Evolutionary conservation across 1,284 basidiomycete genomes (phyloP), one percentile per base, ranked within the genome.

Genomic region (Sanguinoderma infundibulare): DNA sequence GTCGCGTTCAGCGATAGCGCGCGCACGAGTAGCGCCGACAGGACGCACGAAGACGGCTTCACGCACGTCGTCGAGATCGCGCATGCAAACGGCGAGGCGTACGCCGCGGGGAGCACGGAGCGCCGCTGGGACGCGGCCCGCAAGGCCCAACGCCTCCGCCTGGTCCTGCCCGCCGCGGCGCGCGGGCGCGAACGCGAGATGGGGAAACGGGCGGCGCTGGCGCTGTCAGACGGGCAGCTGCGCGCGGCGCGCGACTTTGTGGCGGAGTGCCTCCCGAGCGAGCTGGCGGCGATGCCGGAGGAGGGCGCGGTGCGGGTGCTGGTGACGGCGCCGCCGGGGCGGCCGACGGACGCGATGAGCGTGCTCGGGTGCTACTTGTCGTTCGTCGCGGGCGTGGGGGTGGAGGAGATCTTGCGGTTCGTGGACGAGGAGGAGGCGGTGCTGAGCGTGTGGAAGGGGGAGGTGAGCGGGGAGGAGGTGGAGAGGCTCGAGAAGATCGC

Each of bases 371-470:
- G 71, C 59, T 73, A 71, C 61, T 67, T 72, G 30, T 64, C 72
- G 51, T 71, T 70, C 53, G 66, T 66, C 38, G 68, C 69, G 35
- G 64, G 59, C 24, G 64, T 68, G 53, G 42, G 40, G 17, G 69
- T 66, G 55, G 67, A 68, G 38, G 62, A 59, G n/a, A 57, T 71
- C n/a, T 55, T 73, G 55, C 57, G 57, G 10, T 68, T 52, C 51
- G 62, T 72, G n/a, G 73, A 72, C 55, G 69, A 67, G 44, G 70
- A 72, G 58, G 69, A 69, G 47, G 60, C 64, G 28, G 62, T 72
- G 35, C 34, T 65, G 49, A 72, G 72, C 57, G 65, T 67, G 38
- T 74, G 73, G 73, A 73, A 72, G 66, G 72, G 70, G 22, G 73
- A 73, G 64, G 72, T 74, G 26, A 70, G 69, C 14, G 73, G 65